Evolutionary conservation across 2,329 filamentous ascomycete species (phyloP), one percentile per base, ranked within the genome.

Genomic region (Cordyceps fumosorosea): DNA sequence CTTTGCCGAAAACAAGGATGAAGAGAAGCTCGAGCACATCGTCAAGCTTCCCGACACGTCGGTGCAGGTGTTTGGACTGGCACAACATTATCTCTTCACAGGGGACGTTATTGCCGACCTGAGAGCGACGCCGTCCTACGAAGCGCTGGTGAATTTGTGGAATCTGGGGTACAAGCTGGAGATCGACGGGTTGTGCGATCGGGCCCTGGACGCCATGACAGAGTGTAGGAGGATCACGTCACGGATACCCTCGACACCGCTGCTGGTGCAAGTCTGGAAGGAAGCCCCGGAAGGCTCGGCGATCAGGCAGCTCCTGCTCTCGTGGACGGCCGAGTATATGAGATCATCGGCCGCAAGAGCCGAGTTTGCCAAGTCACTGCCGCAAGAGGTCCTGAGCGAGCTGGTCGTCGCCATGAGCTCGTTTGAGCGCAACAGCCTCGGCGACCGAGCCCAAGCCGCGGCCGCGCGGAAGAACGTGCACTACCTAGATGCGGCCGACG

Each of bases 271-370:
- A 66, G 84, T 85, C 7, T 87, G 84, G 84, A 79, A 81, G 55
- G 83, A 86, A 57, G 86, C 84, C 0, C 83, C 83, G 0, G 82
- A 84, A 65, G 84, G 83, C 10, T 86, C 84, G 3, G 79, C 82
- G 0, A 82, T 88, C 55, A 78, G 84, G 45, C 77, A 78, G 64
- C 79, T 87, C 44, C 77, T 88, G 16, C 74, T 87, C 3, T 80
- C 77, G 12, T 88, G 85, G 85, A 82, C 84, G 1, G 84, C 83
- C 29, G 84, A 87, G 70, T 87, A 87, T 66, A 84, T 87, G 74
- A 75, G 82, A 48, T 81, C 81, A 0, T 84, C 83, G 3, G 79
- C 84, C 24, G 77, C 78, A 1, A 77, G 83, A 20, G 76, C 80
- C 10, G 81, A 84, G 64, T 87, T 87, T 67, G 84, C 82, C 50